These are phyloP conservation scores for Lepidium africanum DNA, from an alignment of 345 rosid species.

Conservation along the genomic window DNA sequence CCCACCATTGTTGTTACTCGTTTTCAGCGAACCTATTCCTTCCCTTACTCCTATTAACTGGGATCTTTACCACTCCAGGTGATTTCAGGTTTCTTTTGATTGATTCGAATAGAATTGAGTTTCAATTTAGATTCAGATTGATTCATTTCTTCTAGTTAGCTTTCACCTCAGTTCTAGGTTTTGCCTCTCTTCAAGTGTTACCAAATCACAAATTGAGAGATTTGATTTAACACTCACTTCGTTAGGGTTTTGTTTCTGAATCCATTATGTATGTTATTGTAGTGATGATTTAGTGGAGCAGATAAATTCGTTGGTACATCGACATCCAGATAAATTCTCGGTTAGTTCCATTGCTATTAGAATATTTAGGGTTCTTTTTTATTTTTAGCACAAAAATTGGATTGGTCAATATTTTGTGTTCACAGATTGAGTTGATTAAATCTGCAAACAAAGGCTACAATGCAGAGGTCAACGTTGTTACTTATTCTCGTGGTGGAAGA, in stretches of 20 bases:
- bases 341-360: conserved; percentile 26
- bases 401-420: not conserved
- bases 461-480: conserved; percentile 61
- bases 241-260: no score
- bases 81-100: not conserved
- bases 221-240: no score
- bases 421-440: conserved; percentile 53
- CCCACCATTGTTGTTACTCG: conserved; percentile 1
- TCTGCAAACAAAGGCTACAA: conserved; percentile 63
- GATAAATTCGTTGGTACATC: conserved; percentile 52
- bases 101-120: not conserved
- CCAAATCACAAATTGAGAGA: not conserved
- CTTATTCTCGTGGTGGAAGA: conserved; percentile 42
- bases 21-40: conserved; percentile 18
- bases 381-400: not conserved
- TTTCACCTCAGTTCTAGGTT: not conserved
- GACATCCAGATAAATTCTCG: conserved; percentile 67
- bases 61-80: conserved; percentile 87
- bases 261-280: conserved; percentile 9
- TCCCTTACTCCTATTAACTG: conserved; percentile 55
- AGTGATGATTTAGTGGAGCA: conserved; percentile 63
- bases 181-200: not conserved
- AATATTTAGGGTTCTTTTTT: not conserved
- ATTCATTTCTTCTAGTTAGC: not conserved
- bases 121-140: not conserved